Conservation (phyloP, 495 filamentous ascomycete species). For the Penicillium lagena region DNA sequence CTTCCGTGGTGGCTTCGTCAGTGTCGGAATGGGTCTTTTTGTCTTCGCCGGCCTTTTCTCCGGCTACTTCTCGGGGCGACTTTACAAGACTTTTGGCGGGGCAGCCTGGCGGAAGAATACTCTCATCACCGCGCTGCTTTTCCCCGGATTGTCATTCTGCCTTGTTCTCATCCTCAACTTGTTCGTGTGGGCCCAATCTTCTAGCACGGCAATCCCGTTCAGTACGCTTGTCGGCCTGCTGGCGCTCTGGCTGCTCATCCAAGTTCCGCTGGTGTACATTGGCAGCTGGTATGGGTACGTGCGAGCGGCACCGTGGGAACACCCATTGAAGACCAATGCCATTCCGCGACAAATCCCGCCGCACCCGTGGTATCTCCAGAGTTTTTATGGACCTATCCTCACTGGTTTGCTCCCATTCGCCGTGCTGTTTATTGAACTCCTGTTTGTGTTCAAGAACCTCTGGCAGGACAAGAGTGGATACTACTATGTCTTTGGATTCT, state of each 20-base stretch:
- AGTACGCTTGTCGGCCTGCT: constrained; percentile 72
- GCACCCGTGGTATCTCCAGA: constrained; percentile 75
- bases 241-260: constrained; percentile 81
- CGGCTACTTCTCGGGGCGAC: constrained; percentile 82
- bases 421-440: constrained; percentile 87
- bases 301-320: constrained; percentile 65
- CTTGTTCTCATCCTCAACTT: constrained; percentile 82
- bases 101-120: constrained; percentile 74
- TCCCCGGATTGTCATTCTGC: constrained; percentile 76
- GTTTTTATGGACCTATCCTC: constrained; percentile 55
- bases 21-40: constrained; percentile 79
- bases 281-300: constrained; percentile 78
- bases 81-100: constrained; percentile 86
- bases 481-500: constrained; percentile 92
- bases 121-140: constrained; percentile 73
- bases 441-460: constrained; percentile 86
- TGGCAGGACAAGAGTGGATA: constrained; percentile 94
- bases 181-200: constrained; percentile 91
- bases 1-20: constrained; percentile 88
- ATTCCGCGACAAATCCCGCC: constrained; percentile 70
- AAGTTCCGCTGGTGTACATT: constrained; percentile 81
- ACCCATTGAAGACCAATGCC: constrained; percentile 76
- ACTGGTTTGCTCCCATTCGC: constrained; percentile 86
- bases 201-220: constrained; percentile 86
- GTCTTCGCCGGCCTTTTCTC: constrained; percentile 85